Base-by-base conservation (phyloP, 768 basidiomycete species). In the Suillus alpinus region DNA sequence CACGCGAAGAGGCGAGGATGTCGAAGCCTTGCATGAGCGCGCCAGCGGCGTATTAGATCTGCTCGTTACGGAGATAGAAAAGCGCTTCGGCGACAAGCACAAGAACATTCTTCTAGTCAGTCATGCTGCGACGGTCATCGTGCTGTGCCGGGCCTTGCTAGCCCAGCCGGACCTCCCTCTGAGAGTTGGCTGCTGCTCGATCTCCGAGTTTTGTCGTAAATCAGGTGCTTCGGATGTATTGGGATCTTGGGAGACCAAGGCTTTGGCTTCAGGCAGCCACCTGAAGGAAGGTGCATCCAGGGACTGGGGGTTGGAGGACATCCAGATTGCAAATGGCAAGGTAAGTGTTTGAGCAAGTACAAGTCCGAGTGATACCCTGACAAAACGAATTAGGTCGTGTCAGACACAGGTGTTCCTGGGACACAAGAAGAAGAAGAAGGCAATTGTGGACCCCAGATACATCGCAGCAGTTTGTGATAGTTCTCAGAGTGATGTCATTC, bases 241-340 rank as follows among this genome's bases (percentile, higher is more conserved):
- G 14, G 83, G 81, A 3, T 73, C 63, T 4, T 88, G 88, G 85
- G 71, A 77, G 55, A 70, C 80, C 6, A 66, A 69, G 39, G 68
- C 68, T 36, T 67, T 91, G 29, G 88, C 81, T 0, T 83, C 86
- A 53, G 87, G 84, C 1, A 67, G 71, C 1, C 87, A 90, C 70
- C 72, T 91, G 41, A 78, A 79, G 31, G 84, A 83, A 2, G 88
- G 86, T 1, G 65, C 81, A 2, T 76, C 81, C 57, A 78, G 90
- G 63, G 88, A 89, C 52, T 94, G 92, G 92, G 92, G 92, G 14
- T 86, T 94, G 62, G 87, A 91, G 65, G 86, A 93, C 70, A 81
- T 90, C 9, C 73, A 81, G 67, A 80, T 87, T 29, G 77, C 78
- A 6, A 74, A 83, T 61, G 89, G 89, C 47, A 78, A 86, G 79